Evolutionary conservation across 2,329 filamentous ascomycete genomes (phyloP).

Genomic region (Penicillium verrucosum): DNA sequence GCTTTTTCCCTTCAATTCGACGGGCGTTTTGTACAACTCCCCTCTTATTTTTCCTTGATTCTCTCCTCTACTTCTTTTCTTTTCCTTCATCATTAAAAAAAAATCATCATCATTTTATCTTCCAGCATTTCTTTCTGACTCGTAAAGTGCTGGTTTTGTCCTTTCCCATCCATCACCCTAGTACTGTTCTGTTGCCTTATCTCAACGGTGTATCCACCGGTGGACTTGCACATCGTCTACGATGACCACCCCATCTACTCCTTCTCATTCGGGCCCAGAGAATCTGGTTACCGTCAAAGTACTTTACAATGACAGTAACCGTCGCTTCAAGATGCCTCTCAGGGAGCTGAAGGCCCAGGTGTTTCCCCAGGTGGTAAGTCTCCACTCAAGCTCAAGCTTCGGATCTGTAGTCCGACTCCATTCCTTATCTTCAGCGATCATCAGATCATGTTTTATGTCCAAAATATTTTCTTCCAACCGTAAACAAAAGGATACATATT

Average conservation of each 20-base stretch:
- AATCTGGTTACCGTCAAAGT: slow-evolving; percentile 84
- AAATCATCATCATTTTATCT: slow-evolving; percentile 11
- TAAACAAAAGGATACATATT: background rate
- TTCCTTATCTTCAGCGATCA: slow-evolving; percentile 17
- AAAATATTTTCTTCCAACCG: background rate
- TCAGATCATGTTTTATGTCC: slow-evolving; percentile 1
- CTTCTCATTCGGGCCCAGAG: slow-evolving; percentile 55
- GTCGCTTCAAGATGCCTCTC: slow-evolving; percentile 85
- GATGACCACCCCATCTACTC: slow-evolving; percentile 41
- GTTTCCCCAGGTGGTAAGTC: slow-evolving; percentile 79
- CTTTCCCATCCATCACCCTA: background rate
- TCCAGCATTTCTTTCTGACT: slow-evolving; percentile 6
- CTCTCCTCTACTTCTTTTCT: slow-evolving; percentile 11
- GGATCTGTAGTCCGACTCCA: slow-evolving; percentile 20
- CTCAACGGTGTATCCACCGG: slow-evolving; percentile 11
- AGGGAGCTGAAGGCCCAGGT: slow-evolving; percentile 72
- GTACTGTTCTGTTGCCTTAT: slow-evolving; percentile 13
- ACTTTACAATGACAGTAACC: slow-evolving; percentile 68
- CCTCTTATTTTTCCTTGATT: slow-evolving; percentile 14
- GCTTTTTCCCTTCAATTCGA: slow-evolving; percentile 17
- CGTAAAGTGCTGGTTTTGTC: slow-evolving; percentile 9
- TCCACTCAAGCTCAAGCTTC: slow-evolving; percentile 32
- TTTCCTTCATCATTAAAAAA: slow-evolving; percentile 13
- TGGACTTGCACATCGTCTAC: slow-evolving; percentile 5
- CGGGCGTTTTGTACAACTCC: slow-evolving; percentile 14